Percentiles rank a stretch among this genome's conserved stretches.
Conservation (phyloP, 495 filamentous ascomycete genomes). For the Aspergillus campestris region DNA sequence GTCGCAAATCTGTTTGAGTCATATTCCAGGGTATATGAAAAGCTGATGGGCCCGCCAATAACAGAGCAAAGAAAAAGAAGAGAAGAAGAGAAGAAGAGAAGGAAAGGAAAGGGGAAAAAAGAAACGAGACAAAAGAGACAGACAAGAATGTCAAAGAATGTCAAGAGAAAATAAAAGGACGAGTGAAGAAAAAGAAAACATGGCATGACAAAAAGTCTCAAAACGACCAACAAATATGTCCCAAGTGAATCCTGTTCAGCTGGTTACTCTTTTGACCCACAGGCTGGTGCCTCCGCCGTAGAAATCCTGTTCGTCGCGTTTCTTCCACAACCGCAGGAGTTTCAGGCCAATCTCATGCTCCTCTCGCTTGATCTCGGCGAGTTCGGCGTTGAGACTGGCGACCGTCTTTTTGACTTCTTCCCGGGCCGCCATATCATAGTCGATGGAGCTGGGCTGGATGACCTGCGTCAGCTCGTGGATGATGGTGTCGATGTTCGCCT, state of each 20-base stretch:
- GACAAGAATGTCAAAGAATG: conserved; percentile 1
- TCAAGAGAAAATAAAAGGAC: background rate
- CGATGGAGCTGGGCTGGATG: conserved; percentile 48
- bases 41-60: conserved; percentile 1
- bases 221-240: too few species aligned
- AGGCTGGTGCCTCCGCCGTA: conserved; percentile 63
- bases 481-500: conserved; percentile 60
- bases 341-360: conserved; percentile 82
- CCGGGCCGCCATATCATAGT: conserved; percentile 48
- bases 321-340: conserved; percentile 72
- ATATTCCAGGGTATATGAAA: background rate
- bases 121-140: background rate
- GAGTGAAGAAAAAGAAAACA: too few species aligned
- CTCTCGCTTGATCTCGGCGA: conserved; percentile 70
- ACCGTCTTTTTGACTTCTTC: conserved; percentile 67
- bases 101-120: conserved; percentile 1
- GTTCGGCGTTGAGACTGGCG: conserved; percentile 57
- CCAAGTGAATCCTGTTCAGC: conserved; percentile 15
- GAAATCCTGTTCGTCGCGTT: conserved; percentile 61
- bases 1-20: too few species aligned
- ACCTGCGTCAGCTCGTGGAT: conserved; percentile 63
- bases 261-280: conserved; percentile 71
- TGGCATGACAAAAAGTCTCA: too few species aligned
- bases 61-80: background rate
- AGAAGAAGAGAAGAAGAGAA: background rate